Base-by-base conservation (phyloP, 352 stramenopile genomes). In the Phytophthora uliginosa region DNA sequence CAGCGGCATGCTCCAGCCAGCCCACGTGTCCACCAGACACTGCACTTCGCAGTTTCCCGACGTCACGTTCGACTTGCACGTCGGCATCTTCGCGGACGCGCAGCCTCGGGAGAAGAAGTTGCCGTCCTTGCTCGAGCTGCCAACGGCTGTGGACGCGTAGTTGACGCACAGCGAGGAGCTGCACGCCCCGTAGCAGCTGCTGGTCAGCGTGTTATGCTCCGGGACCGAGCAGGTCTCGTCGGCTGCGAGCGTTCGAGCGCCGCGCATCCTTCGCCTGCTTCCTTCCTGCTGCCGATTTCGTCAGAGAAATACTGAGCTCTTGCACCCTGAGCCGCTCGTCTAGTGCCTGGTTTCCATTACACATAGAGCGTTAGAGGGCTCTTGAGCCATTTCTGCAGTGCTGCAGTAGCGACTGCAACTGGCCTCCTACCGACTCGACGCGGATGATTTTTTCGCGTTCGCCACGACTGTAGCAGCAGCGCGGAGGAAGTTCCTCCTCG, bases 51-150 rank as follows among this genome's bases (percentile, higher is more conserved):
- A 94, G 60, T 78, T 56, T 1, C 69, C 73, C 2, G 66, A 42
- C 15, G 82, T 84, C 5, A 85, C 79, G 36, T 85, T 81, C 28
- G 71, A 62, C 24, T 84, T 69, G 73, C 87, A 94, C 63, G 85
- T 81, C 33, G 69, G 59, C 71, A 91, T 88, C 13, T 66, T 72
- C 5, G 83, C 72, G 17, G 80, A 77, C 47, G 78, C 72, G 56
- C 87, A 94, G 7, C 87, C 87, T 7, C 81, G 77, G 63, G 84
- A 88, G 69, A 92, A 91, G 60, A 91, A 92, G 56, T 80, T 82
- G 18, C 79, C 83, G 12, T 91, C 64, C 4, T 76, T 71, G 70
- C 45, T 77, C 31, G 47, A 53, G 47, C 60, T 59, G 20, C 77
- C 71, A 31, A 78, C 64, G 1, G 61, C 57, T 34, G 56, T 59